Evolutionary conservation across 306 rosid genomes (phyloP).

Genomic region (Abrus pulchellus): DNA sequence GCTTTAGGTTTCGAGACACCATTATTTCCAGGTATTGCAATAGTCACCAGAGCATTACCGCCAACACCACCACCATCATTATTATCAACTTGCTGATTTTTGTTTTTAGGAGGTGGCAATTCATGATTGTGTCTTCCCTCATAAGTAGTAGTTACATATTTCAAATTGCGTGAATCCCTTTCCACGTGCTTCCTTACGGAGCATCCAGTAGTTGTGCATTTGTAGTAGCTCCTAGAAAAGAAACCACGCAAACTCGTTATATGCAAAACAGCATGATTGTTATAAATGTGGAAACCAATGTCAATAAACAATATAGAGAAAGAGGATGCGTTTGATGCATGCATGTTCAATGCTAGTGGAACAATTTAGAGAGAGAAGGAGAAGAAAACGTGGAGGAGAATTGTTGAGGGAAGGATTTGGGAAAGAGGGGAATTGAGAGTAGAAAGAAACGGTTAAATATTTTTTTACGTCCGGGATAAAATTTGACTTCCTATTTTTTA

Average conservation of each 20-base stretch:
- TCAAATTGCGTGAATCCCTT: constrained; percentile 62
- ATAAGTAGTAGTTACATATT: constrained; percentile 65
- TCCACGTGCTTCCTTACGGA: constrained; percentile 76
- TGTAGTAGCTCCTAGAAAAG: constrained; percentile 73
- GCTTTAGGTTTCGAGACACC: constrained; percentile 31
- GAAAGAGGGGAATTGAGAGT: too few species aligned
- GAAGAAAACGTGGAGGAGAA: too few species aligned
- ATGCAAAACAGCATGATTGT: too few species aligned
- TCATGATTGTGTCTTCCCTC: constrained; percentile 81
- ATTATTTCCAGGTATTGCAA: constrained; percentile 47
- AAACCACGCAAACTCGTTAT: neutral
- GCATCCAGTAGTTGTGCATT: constrained; percentile 73
- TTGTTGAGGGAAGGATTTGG: too few species aligned
- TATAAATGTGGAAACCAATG: too few species aligned
- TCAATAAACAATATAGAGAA: too few species aligned
- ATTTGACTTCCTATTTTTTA: too few species aligned
- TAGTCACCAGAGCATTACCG: neutral
- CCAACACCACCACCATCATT: constrained; percentile 9
- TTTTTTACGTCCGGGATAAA: too few species aligned
- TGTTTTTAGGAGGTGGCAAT: constrained; percentile 52
- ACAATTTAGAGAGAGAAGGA: too few species aligned
- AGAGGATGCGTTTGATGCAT: too few species aligned
- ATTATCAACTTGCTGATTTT: neutral
- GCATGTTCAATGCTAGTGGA: too few species aligned
- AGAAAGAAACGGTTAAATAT: too few species aligned